phyloP scores from a whole-genome alignment of 225 moss, liverwort and hornwort genomes.

The Pleurozium schreberi region DNA sequence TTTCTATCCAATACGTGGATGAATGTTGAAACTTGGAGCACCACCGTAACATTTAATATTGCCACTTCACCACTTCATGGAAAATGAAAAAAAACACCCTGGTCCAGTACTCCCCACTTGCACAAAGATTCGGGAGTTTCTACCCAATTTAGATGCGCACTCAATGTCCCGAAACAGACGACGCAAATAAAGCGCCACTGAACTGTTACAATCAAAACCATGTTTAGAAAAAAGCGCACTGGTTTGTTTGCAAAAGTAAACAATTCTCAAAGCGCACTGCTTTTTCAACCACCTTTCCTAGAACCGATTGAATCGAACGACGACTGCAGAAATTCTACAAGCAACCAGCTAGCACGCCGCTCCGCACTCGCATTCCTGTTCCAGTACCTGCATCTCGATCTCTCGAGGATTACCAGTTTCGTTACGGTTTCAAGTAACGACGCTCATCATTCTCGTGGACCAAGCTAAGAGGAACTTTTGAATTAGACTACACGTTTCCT shows the following conservation, averaged over 20 bases:
- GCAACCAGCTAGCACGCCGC: not conserved
- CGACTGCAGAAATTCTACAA: not conserved
- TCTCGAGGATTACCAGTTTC: not conserved
- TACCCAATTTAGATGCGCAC: not conserved
- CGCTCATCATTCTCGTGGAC: not conserved
- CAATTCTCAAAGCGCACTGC: not conserved
- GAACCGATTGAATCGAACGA: too few species aligned
- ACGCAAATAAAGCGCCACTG: not conserved
- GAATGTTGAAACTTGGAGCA: too few species aligned
- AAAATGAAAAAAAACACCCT: too few species aligned
- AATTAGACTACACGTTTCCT: not conserved
- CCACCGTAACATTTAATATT: too few species aligned
- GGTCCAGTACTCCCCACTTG: not conserved
- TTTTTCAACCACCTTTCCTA: not conserved
- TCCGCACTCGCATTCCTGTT: not conserved
- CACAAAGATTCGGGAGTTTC: not conserved
- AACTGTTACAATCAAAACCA: too few species aligned
- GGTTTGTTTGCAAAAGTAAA: not conserved
- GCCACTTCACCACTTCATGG: too few species aligned
- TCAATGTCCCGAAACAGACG: not conserved
- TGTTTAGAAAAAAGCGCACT: not conserved
- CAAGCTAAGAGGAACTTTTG: not conserved
- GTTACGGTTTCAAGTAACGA: not conserved
- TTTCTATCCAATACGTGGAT: too few species aligned
- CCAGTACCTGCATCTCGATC: too few species aligned